Base-by-base conservation (phyloP, 2,329 filamentous ascomycete species). In the Dactylellina sp. region DNA sequence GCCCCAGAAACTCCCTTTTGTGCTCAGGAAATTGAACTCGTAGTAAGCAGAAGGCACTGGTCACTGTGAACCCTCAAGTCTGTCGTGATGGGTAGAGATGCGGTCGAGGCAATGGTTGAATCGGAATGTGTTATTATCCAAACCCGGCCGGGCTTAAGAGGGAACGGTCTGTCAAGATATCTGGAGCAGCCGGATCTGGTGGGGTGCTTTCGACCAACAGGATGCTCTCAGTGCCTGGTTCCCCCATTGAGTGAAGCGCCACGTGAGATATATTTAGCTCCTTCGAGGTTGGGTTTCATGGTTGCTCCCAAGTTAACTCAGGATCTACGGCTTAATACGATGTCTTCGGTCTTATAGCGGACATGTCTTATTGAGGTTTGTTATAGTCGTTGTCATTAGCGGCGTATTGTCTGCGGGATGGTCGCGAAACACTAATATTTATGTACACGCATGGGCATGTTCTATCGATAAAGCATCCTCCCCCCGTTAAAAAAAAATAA, bases 191-290 rank as follows among this genome's bases (percentile, higher is more conserved):
- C 64, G 64, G 39, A 50, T 46, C 39, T 56, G 59, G 59, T 46
- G 59, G 66, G 59, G 59, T 60, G 59, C 57, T 40, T 16, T 32
- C n/a, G 50, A 37, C 66, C 66, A 71, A 64, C 66, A 60, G 56
- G 56, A 61, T 16, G 63, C 20, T 35, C 32, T 47, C 28, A 39
- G 35, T n/a, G 42, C 59, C 32, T 55, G 53, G 55, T 32, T 47
- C 16, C 39, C 39, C 42, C 42, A 62, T 22, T 20, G 49, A 32
- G 32, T 20, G 64, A 72, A 59, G 68, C 68, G 68, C 68, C 68
- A 65, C 68, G 53, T 55, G 68, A 72, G 68, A 61, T 72, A 72
- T 72, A 72, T 65, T 65, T 65, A 72, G 66, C 47, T 44, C 25
- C 57, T 44, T 56, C 18, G 59, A 71, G 66, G 63, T 71, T 71